Conservation (phyloP, 1,284 basidiomycete genomes). For the Hortiboletus rubellus region DNA sequence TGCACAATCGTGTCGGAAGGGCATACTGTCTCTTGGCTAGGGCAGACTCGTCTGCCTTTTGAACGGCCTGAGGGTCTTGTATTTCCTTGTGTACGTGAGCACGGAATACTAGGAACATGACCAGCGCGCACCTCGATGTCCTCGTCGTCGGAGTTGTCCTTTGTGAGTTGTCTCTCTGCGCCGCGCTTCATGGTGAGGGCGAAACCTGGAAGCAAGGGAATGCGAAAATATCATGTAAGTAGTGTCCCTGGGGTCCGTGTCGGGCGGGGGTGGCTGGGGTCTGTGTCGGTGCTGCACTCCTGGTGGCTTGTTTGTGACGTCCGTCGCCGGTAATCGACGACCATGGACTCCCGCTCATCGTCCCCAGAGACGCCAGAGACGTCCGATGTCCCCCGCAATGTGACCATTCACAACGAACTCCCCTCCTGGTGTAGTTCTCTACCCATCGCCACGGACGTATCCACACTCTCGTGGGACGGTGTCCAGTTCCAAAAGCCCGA, state of each 20-base stretch:
- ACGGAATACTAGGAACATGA: not conserved
- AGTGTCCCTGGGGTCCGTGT: constrained; percentile 18
- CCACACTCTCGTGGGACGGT: constrained; percentile 35
- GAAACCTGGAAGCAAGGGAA: not conserved
- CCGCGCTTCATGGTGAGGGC: constrained; percentile 62
- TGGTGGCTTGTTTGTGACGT: not conserved
- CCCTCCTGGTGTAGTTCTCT: constrained; percentile 59
- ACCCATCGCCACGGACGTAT: constrained; percentile 41
- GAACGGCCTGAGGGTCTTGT: constrained; percentile 45
- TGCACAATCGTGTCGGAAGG: not conserved
- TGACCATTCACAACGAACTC: constrained; percentile 53
- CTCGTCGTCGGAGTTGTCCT: constrained; percentile 52
- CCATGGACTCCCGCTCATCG: constrained; percentile 64
- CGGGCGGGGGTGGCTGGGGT: constrained; percentile 8
- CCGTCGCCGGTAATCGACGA: constrained; percentile 47
- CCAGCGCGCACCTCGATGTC: constrained; percentile 33
- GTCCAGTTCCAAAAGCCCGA: constrained; percentile 44
- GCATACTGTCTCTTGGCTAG: constrained; percentile 55
- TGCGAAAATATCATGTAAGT: constrained; percentile 27
- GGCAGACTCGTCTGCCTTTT: constrained; percentile 54
- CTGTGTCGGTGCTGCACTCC: not conserved
- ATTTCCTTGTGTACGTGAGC: constrained; percentile 41
- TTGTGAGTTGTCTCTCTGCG: constrained; percentile 72
- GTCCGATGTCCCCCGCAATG: constrained; percentile 50
- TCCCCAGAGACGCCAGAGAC: constrained; percentile 69